Conservation (phyloP, 2,329 filamentous ascomycete species). For the Trichoderma sp. region DNA sequence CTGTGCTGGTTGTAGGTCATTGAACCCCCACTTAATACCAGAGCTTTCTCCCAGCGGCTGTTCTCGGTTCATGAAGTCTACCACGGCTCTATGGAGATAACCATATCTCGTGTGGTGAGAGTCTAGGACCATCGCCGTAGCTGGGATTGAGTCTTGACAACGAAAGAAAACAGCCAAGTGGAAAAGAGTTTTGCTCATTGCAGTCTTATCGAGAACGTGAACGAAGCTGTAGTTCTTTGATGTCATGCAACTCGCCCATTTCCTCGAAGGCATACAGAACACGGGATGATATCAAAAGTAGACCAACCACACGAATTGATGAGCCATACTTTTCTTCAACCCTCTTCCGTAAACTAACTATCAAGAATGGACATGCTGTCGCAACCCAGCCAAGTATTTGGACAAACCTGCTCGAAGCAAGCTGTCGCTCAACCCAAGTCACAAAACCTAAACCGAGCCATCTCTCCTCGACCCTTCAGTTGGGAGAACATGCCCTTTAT, state of each 20-base stretch:
- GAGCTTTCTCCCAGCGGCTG: not conserved
- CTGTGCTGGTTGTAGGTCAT: not conserved
- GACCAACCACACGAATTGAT: not conserved
- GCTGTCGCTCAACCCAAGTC: not conserved
- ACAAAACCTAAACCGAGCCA: not conserved
- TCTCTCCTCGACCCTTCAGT: too few relatives aligned
- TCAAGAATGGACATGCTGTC: not conserved
- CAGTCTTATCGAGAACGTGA: not conserved
- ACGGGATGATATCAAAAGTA: not conserved
- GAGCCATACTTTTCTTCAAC: not conserved
- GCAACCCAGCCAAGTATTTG: not conserved
- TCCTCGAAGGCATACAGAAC: not conserved
- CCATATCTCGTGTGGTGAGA: not conserved
- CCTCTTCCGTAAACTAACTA: not conserved
- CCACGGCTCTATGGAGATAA: not conserved
- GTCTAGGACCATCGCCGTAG: too few relatives aligned
- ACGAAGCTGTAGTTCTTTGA: not conserved
- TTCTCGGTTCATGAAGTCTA: not conserved
- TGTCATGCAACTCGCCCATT: not conserved
- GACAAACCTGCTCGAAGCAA: not conserved
- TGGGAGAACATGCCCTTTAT: not conserved
- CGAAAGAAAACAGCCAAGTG: not conserved
- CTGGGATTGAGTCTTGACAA: not conserved
- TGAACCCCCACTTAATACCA: not conserved
- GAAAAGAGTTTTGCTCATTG: not conserved